Conservation (phyloP, 2,329 filamentous ascomycete genomes). For the Aspergillus hiratsukae region DNA sequence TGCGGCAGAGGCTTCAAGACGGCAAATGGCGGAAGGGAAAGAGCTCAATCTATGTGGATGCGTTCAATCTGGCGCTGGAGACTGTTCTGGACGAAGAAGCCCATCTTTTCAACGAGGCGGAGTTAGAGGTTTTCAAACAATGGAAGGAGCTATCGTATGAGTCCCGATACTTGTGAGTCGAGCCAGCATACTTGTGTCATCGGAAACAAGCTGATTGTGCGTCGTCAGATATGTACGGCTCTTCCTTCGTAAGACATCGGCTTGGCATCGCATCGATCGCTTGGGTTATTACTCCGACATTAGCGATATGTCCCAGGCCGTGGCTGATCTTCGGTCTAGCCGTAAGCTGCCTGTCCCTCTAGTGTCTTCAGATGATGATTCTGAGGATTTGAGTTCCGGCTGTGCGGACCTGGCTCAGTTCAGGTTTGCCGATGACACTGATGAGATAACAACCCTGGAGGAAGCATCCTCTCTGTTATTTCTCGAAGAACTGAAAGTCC, state of each 20-base stretch:
- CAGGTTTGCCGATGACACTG: slow-evolving; percentile 74
- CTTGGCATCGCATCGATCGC: slow-evolving; percentile 79
- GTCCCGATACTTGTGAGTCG: slow-evolving; percentile 76
- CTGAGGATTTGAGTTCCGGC: slow-evolving; percentile 47
- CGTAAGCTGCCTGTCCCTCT: slow-evolving; percentile 52
- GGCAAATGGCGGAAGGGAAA: slow-evolving; percentile 67
- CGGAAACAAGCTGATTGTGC: slow-evolving; percentile 4
- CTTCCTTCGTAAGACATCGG: slow-evolving; percentile 85
- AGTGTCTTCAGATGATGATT: slow-evolving; percentile 28
- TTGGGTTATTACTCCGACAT: slow-evolving; percentile 82
- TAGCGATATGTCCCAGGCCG: slow-evolving; percentile 63
- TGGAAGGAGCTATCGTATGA: slow-evolving; percentile 77
- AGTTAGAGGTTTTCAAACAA: slow-evolving; percentile 68
- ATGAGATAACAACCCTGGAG: slow-evolving; percentile 71
- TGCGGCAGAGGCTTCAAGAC: slow-evolving; percentile 51
- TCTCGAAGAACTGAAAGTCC: slow-evolving; percentile 78
- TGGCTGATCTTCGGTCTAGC: slow-evolving; percentile 57
- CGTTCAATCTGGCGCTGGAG: slow-evolving; percentile 87
- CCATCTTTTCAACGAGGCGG: slow-evolving; percentile 78
- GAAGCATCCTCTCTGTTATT: slow-evolving; percentile 76
- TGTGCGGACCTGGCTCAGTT: slow-evolving; percentile 55
- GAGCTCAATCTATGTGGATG: slow-evolving; percentile 94
- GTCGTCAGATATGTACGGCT: slow-evolving; percentile 73
- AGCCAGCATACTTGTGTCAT: background rate
- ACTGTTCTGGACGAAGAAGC: slow-evolving; percentile 85